Evolutionary conservation across 768 basidiomycete genomes (phyloP).

Genomic region (Phanerodontia chrysosporium): DNA sequence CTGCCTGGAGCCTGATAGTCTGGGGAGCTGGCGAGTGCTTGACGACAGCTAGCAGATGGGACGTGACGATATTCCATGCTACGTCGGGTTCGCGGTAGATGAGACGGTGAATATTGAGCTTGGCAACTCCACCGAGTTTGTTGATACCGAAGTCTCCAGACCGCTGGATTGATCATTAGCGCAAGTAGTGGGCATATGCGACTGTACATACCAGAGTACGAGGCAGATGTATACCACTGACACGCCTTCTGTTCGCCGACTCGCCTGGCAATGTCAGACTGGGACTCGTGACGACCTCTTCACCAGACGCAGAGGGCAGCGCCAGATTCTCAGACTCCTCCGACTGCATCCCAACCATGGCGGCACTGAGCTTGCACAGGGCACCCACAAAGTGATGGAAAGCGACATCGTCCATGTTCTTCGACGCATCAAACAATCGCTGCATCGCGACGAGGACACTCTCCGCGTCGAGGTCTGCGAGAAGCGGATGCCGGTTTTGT

Average conservation of each 20-base stretch:
- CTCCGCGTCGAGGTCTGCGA: constrained; percentile 73
- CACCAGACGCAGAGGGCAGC: constrained; percentile 34
- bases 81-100: constrained; percentile 78
- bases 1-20: constrained; percentile 82
- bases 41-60: constrained; percentile 76
- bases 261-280: constrained; percentile 36
- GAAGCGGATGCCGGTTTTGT: constrained; percentile 49
- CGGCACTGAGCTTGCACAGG: constrained; percentile 79
- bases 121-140: constrained; percentile 74
- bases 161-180: constrained; percentile 42
- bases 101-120: constrained; percentile 83
- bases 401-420: constrained; percentile 76
- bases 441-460: constrained; percentile 72
- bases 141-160: constrained; percentile 92
- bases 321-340: constrained; percentile 28
- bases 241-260: constrained; percentile 57
- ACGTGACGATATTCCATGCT: constrained; percentile 80
- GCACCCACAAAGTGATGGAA: constrained; percentile 77
- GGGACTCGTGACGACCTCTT: constrained; percentile 30
- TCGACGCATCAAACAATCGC: constrained; percentile 81
- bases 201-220: constrained; percentile 61
- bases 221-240: constrained; percentile 86
- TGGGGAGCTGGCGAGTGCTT: constrained; percentile 67
- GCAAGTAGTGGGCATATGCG: neutral
- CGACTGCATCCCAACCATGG: constrained; percentile 91